These are phyloP conservation scores for Wickerhamomyces ciferrii DNA, from an alignment of 805 yeast species.

Conservation along the genomic window DNA sequence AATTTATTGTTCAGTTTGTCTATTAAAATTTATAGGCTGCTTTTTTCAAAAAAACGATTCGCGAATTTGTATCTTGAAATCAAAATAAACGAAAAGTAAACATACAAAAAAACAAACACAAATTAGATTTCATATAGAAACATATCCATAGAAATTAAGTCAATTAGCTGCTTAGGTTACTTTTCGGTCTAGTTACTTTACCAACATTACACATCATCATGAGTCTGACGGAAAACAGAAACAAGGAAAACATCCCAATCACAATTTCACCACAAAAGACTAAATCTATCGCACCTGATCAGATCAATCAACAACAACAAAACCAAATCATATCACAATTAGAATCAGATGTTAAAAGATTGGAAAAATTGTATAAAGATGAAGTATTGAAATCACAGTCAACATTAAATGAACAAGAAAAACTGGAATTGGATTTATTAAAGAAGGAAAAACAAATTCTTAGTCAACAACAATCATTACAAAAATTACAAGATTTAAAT, in stretches of 20 bases:
- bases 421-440: conserved; percentile 27
- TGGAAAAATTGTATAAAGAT: conserved; percentile 16
- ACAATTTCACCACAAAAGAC: background rate
- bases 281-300: too few species aligned
- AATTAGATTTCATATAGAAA: too few species aligned
- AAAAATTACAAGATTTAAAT: conserved; percentile 8
- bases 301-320: background rate
- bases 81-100: conserved; percentile 13
- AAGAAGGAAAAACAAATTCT: conserved; percentile 19
- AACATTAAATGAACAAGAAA: conserved; percentile 29
- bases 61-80: too few species aligned
- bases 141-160: too few species aligned
- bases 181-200: too few species aligned
- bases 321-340: background rate
- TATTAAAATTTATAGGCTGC: too few species aligned
- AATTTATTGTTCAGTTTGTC: too few species aligned
- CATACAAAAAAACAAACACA: conserved; percentile 8
- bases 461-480: conserved; percentile 5
- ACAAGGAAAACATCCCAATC: conserved; percentile 3
- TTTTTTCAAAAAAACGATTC: too few species aligned
- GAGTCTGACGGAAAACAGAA: background rate
- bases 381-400: conserved; percentile 17
- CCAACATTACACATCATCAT: background rate
- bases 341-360: conserved; percentile 4
- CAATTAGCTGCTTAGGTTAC: background rate